Base-by-base conservation (phyloP, 805 yeast genomes). In the Kluyveromyces lactis region DNA sequence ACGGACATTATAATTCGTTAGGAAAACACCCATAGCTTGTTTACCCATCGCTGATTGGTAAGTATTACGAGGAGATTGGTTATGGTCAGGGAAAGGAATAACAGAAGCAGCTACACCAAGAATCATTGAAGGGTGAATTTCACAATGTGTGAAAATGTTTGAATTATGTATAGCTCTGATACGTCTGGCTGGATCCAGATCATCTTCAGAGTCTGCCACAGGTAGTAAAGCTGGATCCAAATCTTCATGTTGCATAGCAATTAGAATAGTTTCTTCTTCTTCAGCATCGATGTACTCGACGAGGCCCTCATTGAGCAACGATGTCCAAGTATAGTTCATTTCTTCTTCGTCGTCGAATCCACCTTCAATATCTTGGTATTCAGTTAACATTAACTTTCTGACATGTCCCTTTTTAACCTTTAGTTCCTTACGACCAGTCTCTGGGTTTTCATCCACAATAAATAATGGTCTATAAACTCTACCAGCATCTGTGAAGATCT, bases 11-110 rank as follows among this genome's bases (percentile, higher is more conserved):
- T 90, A 92, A 59, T 92, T 92, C 4, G 98, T 92, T 55, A 90
- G 73, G 64, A 85, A 90, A 8, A 92, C 97, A 60, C 98, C 98
- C 98, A 92, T 92, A 42, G 98, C 98, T 69, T 92, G 98, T 66
- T 92, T 92, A 78, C 98, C 98, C 98, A 92, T 92, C 48, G 98
- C 98, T 61, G 96, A 89, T 70, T 92, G 98, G 66, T 92, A 92
- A 3, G 98, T 92, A 61, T 92, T 92, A 79, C 98, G 90, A 44
- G 98, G 98, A 44, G 97, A 89, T 71, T 92, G 98, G 65, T 92
- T 92, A 66, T 92, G 99, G 68, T 92, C 98, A 11, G 99, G 99
- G 84, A 92, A 92, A 15, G 99, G 99, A 73, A 92, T 92, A 60
- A 92, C 87, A 21, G 95, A 86, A 4, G 99, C 99, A 33, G 97